Percentiles rank a stretch among this genome's conserved stretches.
These are phyloP conservation scores for Euphorbia lathyris DNA, from an alignment of 345 rosid species.

Conservation along the genomic window DNA sequence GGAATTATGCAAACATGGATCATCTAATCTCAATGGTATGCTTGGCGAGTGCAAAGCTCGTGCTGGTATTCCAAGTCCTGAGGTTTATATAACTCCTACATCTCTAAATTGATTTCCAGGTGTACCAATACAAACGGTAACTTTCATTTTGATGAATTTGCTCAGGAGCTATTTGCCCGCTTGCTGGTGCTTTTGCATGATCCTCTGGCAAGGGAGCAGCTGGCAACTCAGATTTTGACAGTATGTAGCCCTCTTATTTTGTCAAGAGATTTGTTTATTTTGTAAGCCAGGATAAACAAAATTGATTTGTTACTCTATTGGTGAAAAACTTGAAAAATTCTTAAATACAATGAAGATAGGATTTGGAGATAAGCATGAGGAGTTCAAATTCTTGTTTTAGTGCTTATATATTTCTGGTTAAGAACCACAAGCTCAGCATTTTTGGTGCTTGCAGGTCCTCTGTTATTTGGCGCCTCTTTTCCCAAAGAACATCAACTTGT, in stretches of 20 bases:
- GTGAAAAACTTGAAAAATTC: background rate
- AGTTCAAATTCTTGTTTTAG: background rate
- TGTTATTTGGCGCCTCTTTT: constrained; percentile 86
- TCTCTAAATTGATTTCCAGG: constrained; percentile 6
- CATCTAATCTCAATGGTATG: constrained; percentile 52
- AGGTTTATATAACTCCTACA: constrained; percentile 44
- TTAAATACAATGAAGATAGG: background rate
- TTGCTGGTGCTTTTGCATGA: constrained; percentile 91
- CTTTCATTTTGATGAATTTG: constrained; percentile 16
- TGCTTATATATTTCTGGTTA: background rate
- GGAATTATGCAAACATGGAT: constrained; percentile 70
- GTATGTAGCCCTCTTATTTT: constrained; percentile 42
- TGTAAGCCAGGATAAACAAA: background rate
- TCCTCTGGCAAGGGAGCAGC: constrained; percentile 85
- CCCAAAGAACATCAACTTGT: constrained; percentile 78
- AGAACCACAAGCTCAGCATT: background rate
- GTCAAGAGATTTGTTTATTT: background rate
- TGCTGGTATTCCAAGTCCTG: constrained; percentile 79
- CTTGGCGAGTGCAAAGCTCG: constrained; percentile 78
- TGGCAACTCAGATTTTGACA: constrained; percentile 80
- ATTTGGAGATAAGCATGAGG: background rate
- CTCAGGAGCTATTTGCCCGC: constrained; percentile 91
- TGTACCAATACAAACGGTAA: constrained; percentile 17
- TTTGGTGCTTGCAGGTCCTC: constrained; percentile 60
- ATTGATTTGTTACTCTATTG: background rate